These are phyloP conservation scores for Chondrostereum purpureum DNA, from an alignment of 1,284 basidiomycete genomes.

Conservation along the genomic window DNA sequence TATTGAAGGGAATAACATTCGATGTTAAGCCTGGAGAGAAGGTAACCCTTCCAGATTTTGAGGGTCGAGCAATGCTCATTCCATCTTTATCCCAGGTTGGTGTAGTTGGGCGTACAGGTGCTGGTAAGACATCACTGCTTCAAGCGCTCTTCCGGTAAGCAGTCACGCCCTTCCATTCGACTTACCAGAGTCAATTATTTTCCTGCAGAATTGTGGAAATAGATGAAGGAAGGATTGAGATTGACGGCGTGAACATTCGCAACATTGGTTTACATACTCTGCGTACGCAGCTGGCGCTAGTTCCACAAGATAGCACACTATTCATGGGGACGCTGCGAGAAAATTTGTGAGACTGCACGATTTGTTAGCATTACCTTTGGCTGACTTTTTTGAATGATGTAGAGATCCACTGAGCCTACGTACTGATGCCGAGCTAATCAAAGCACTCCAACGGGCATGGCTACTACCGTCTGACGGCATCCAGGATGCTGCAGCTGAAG, in stretches of 20 bases:
- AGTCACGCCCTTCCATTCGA: neutral
- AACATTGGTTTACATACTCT: slow-evolving; percentile 54
- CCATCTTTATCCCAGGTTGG: slow-evolving; percentile 40
- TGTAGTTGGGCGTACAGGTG: slow-evolving; percentile 69
- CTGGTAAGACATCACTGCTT: slow-evolving; percentile 73
- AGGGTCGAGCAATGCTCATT: neutral
- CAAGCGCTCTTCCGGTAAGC: slow-evolving; percentile 62
- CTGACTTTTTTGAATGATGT: slow-evolving; percentile 1
- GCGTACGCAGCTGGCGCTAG: slow-evolving; percentile 58
- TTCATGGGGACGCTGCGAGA: slow-evolving; percentile 65
- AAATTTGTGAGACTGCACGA: slow-evolving; percentile 45
- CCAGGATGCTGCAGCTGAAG: neutral
- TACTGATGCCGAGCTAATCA: slow-evolving; percentile 43
- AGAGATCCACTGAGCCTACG: slow-evolving; percentile 51
- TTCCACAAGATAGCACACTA: slow-evolving; percentile 63
- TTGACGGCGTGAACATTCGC: slow-evolving; percentile 65
- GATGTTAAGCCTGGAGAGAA: slow-evolving; percentile 64
- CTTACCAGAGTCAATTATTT: neutral
- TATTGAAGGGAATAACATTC: slow-evolving; percentile 65
- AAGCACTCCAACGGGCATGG: slow-evolving; percentile 49
- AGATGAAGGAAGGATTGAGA: slow-evolving; percentile 52
- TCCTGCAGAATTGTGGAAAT: slow-evolving; percentile 62
- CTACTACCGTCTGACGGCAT: slow-evolving; percentile 25
- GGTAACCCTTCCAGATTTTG: slow-evolving; percentile 23
- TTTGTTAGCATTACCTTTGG: neutral